Evolutionary conservation across 148 eudicot species (phyloP).

Genomic region (Vaccinium corymbosum): DNA sequence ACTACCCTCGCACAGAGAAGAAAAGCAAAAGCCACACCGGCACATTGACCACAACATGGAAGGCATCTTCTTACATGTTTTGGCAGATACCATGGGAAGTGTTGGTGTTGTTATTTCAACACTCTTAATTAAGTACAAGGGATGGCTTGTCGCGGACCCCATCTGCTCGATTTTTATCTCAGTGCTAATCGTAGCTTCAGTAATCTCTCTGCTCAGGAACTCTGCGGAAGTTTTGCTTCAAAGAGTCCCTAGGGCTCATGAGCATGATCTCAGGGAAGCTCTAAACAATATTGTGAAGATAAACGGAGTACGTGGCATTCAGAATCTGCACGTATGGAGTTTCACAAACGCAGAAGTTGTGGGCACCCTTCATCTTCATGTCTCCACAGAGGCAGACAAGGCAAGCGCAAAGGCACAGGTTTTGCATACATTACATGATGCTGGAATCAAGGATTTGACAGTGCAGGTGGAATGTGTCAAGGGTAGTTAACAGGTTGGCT

Average conservation of each 20-base stretch:
- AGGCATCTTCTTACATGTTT: slow-evolving; percentile 94
- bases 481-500: slow-evolving; percentile 11
- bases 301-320: slow-evolving; percentile 68
- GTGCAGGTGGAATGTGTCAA: slow-evolving; percentile 73
- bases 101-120: slow-evolving; percentile 96
- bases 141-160: slow-evolving; percentile 96
- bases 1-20: slow-evolving; percentile 4
- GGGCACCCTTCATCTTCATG: slow-evolving; percentile 75
- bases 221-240: slow-evolving; percentile 89
- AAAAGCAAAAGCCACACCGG: slow-evolving; percentile 32
- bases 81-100: slow-evolving; percentile 97
- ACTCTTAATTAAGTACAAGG: slow-evolving; percentile 77
- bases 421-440: slow-evolving; percentile 43
- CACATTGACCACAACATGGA: slow-evolving; percentile 98
- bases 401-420: slow-evolving; percentile 46
- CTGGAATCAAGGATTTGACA: slow-evolving; percentile 85
- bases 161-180: slow-evolving; percentile 95
- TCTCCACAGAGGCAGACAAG: slow-evolving; percentile 62
- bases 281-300: slow-evolving; percentile 54
- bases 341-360: slow-evolving; percentile 76
- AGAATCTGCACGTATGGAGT: slow-evolving; percentile 85
- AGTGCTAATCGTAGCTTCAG: slow-evolving; percentile 75
- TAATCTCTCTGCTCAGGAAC: slow-evolving; percentile 80
- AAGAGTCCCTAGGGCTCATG: slow-evolving; percentile 78
- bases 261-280: slow-evolving; percentile 62